phyloP scores from a whole-genome alignment of 2,329 filamentous ascomycete genomes.

The Clonostachys chloroleuca region DNA sequence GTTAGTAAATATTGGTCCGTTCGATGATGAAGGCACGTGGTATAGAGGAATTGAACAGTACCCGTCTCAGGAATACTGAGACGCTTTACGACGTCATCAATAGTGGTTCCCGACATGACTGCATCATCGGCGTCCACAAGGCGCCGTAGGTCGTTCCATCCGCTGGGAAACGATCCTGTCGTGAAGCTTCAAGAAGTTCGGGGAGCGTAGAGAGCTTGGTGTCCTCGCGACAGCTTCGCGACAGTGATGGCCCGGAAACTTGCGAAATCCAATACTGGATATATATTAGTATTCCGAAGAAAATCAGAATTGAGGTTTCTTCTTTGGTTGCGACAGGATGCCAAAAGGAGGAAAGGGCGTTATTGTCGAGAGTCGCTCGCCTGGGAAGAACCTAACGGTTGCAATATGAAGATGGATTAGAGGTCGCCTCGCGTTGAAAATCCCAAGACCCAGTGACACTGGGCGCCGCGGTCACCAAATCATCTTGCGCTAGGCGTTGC shows the following conservation, averaged over 20 bases:
- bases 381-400: too few relatives aligned
- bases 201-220: background rate
- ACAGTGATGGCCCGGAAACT: too few relatives aligned
- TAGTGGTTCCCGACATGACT: conserved; percentile 55
- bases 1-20: background rate
- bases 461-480: conserved; percentile 33
- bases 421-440: conserved; percentile 29
- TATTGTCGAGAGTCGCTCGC: background rate
- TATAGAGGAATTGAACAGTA: conserved; percentile 20
- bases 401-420: conserved; percentile 1
- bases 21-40: background rate
- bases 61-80: conserved; percentile 51
- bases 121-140: conserved; percentile 34
- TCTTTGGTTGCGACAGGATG: background rate
- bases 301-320: background rate
- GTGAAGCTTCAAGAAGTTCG: background rate
- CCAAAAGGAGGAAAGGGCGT: background rate
- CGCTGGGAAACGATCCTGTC: conserved; percentile 1
- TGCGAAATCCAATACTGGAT: too few relatives aligned
- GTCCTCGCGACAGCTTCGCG: too few relatives aligned
- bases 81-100: conserved; percentile 61
- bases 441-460: conserved; percentile 27
- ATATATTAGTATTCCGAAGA: background rate
- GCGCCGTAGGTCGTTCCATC: background rate
- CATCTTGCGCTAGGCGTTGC: conserved; percentile 31